Percentiles rank a stretch among this genome's conserved stretches.
Evolutionary conservation across 2,329 filamentous ascomycete species (phyloP).

Genomic region (Fusarium sp.): DNA sequence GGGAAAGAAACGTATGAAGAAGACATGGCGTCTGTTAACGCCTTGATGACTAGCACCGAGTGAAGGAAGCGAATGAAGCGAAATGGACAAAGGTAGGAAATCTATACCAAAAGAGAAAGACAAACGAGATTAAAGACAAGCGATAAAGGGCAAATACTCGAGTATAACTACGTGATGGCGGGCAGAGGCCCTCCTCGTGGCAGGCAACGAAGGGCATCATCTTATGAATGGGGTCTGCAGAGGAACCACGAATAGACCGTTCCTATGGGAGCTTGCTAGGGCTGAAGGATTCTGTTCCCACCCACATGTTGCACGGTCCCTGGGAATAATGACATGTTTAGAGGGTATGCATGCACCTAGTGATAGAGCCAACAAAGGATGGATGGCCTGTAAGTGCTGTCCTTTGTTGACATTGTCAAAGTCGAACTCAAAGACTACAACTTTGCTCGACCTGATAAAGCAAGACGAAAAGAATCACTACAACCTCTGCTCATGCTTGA

Average conservation of each 20-base stretch:
- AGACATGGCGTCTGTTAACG: neutral
- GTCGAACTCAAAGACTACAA: rapidly evolving
- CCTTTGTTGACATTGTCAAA: neutral
- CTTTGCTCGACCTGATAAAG: neutral
- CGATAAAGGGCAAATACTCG: too few relatives aligned
- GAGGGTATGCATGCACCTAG: neutral
- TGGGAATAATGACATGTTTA: neutral
- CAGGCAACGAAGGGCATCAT: too few relatives aligned
- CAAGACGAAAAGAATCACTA: neutral
- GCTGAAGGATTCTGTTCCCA: neutral
- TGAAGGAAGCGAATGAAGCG: neutral
- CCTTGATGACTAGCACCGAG: neutral
- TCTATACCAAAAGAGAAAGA: too few relatives aligned
- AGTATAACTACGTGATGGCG: too few relatives aligned
- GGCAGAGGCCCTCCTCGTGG: too few relatives aligned
- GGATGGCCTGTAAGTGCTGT: neutral
- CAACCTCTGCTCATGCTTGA: neutral
- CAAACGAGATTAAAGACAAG: too few relatives aligned
- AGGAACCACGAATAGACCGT: neutral
- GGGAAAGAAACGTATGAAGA: neutral
- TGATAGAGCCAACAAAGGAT: neutral
- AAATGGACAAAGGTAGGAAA: too few relatives aligned
- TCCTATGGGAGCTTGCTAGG: neutral
- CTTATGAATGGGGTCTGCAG: too few relatives aligned
- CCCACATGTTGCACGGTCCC: neutral